phyloP scores from a whole-genome alignment of 768 basidiomycete species.

The Lentinula guzmanii region DNA sequence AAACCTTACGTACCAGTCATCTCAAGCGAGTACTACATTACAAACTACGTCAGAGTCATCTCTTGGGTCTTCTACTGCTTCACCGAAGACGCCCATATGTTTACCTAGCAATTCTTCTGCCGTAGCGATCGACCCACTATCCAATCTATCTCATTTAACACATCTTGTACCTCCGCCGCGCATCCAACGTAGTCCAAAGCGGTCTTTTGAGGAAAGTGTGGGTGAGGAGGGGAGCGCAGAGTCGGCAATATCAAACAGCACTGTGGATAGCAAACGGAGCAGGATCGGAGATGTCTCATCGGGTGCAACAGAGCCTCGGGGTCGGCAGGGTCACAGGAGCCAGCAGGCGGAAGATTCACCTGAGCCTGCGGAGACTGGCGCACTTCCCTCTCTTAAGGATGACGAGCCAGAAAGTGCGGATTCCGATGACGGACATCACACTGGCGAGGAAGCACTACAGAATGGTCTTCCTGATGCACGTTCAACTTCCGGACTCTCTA shows the following conservation, averaged over 20 bases:
- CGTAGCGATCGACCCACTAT: slow-evolving; percentile 7
- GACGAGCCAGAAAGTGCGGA: background rate
- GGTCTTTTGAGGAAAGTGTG: slow-evolving; percentile 47
- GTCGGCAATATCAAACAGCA: background rate
- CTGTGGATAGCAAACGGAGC: slow-evolving; percentile 5
- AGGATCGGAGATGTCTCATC: background rate
- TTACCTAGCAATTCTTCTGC: slow-evolving; percentile 3
- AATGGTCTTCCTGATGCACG: background rate
- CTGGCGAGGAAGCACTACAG: background rate
- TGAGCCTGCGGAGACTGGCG: background rate
- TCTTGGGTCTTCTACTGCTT: background rate
- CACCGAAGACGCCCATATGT: background rate
- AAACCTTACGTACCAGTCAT: background rate
- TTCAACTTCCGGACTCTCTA: background rate
- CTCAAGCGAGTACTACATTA: slow-evolving; percentile 4
- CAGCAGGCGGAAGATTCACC: background rate
- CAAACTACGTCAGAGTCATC: background rate
- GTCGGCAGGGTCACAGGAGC: background rate
- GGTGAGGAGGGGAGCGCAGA: slow-evolving; percentile 22
- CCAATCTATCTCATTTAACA: slow-evolving; percentile 13
- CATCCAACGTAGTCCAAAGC: slow-evolving; percentile 47
- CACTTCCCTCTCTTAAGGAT: background rate
- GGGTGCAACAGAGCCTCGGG: background rate
- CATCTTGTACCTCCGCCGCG: slow-evolving; percentile 19
- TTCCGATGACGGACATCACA: slow-evolving; percentile 11